phyloP scores from a whole-genome alignment of 192 early-diverging fungal species.

The Umbelopsis ramanniana region DNA sequence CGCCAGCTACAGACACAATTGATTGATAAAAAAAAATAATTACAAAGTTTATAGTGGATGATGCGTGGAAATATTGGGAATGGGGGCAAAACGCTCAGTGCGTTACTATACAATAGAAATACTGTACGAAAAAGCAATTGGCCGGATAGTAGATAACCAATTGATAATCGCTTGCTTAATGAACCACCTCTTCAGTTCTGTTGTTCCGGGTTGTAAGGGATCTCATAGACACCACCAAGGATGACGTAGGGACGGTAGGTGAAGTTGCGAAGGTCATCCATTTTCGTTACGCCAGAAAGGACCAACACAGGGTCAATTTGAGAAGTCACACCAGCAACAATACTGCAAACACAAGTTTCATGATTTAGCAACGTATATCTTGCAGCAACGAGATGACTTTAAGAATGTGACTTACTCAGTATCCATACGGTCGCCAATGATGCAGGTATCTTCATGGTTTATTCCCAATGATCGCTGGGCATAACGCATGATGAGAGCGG shows the following conservation, averaged over 20 bases:
- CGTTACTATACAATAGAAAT: no score
- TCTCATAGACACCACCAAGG: constrained; percentile 46
- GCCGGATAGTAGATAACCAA: no score
- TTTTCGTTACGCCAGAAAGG: constrained; percentile 51
- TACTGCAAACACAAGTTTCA: constrained; percentile 20
- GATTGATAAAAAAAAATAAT: no score
- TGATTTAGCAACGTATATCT: not conserved
- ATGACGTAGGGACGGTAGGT: constrained; percentile 56
- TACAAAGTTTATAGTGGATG: no score
- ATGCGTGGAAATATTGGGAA: no score
- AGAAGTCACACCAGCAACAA: constrained; percentile 54
- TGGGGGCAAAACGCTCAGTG: no score
- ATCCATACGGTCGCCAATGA: constrained; percentile 62
- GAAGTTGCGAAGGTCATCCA: constrained; percentile 39
- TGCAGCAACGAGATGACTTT: not conserved
- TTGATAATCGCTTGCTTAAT: no score
- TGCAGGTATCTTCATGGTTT: constrained; percentile 52
- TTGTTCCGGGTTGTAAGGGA: not conserved
- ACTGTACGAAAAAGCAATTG: no score
- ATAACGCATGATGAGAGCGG: constrained; percentile 48
- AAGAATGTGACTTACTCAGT: constrained; percentile 39
- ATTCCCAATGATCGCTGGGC: constrained; percentile 48
- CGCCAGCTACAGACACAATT: no score
- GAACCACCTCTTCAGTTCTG: no score
- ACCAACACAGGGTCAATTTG: constrained; percentile 59